Evolutionary conservation across 2,329 filamentous ascomycete genomes (phyloP), one percentile per base, ranked within the genome.

Genomic region (Fusarium pseudoanthophilum): DNA sequence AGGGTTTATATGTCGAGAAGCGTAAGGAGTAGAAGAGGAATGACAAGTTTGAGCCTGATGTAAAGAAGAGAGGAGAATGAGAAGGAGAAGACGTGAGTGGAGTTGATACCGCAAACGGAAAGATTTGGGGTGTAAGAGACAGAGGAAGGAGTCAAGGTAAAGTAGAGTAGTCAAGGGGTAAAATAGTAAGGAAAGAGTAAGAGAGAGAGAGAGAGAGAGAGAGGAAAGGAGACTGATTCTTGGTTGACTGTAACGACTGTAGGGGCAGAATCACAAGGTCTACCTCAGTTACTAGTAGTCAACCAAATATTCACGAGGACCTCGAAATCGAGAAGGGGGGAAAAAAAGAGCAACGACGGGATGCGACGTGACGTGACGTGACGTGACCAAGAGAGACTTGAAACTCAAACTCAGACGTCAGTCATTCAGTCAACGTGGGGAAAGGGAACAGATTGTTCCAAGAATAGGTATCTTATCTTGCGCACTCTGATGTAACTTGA

Each of bases 371-470:
- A 46, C 48, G 20, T 32, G 48, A 46, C 48, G 18, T 52, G 62
- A 56, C 51, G 52, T 60, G 57, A 53, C 43, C 53, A 58, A 51
- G 43, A 48, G 43, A 51, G 40, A 61, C 32, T 45, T 40, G 55
- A 59, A 61, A 63, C 34, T 28, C 42, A 62, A 59, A 66, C 45
- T 32, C 52, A 48, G 52, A 56, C 52, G 62, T 51, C 65, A 65
- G 48, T 46, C 46, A 65, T 43, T 56, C 60, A 64, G 40, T 30
- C 42, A 64, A 56, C 57, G 60, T 71, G 68, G 67, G 67, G 70
- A 72, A 69, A 65, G 34, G 30, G 45, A 68, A 40, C 24, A 45
- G 28, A n/a, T 36, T 68, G 59, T 55, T 66, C 69, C 57, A 71
- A 71, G 45, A 60, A 73, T 66, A 26, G 26, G 26, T 26, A 65